Evolutionary conservation across 2,329 filamentous ascomycete genomes (phyloP).

Genomic region (Neonectria hederae): DNA sequence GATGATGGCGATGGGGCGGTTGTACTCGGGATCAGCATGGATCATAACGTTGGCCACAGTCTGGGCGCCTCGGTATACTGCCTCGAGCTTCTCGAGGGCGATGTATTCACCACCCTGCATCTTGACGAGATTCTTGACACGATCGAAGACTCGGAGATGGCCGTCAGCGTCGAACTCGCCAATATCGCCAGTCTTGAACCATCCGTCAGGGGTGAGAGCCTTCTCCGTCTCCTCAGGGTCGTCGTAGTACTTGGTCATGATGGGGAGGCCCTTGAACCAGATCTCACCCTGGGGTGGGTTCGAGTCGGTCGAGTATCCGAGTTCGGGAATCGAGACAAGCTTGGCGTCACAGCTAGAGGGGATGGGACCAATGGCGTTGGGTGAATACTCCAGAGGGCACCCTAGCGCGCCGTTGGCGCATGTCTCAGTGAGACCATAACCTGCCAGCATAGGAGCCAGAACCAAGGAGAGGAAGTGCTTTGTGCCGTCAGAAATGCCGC

Average conservation of each 20-base stretch:
- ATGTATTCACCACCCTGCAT: constrained; percentile 96
- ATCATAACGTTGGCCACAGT: constrained; percentile 89
- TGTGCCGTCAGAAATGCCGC: constrained; percentile 87
- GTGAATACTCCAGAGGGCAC: constrained; percentile 86
- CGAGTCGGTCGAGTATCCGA: constrained; percentile 82
- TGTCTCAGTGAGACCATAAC: constrained; percentile 96
- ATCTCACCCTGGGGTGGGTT: constrained; percentile 91
- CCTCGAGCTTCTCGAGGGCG: constrained; percentile 94
- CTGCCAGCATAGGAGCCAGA: constrained; percentile 91
- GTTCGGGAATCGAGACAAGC: constrained; percentile 87
- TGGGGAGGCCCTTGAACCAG: constrained; percentile 80
- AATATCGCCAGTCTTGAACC: constrained; percentile 98
- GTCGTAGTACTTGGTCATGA: constrained; percentile 82
- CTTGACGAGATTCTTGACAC: constrained; percentile 99
- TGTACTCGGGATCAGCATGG: constrained; percentile 78
- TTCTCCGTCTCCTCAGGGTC: constrained; percentile 86
- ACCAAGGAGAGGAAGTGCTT: constrained; percentile 91
- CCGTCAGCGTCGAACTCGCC: constrained; percentile 86
- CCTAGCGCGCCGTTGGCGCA: constrained; percentile 83
- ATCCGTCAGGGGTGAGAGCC: constrained; percentile 82
- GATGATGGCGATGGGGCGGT: constrained; percentile 85
- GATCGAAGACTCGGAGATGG: constrained; percentile 88
- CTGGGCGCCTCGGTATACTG: constrained; percentile 83
- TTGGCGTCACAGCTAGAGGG: constrained; percentile 85
- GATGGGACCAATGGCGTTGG: constrained; percentile 79